These are phyloP conservation scores for Eugenia klotzschiana DNA, from an alignment of 441 rosid species.

Conservation along the genomic window DNA sequence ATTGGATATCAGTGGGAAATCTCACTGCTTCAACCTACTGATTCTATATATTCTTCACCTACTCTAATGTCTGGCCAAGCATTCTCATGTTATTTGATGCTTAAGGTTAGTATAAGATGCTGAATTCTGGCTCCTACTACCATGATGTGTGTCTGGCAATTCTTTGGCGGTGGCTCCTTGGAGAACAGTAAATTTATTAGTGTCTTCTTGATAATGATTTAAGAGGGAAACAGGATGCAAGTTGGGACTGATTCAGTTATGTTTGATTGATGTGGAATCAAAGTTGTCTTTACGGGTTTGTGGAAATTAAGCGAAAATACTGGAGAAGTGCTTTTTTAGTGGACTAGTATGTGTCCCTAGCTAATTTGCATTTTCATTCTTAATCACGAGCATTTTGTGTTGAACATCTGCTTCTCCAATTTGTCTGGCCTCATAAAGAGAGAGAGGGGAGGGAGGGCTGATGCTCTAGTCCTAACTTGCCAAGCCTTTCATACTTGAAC, in stretches of 20 bases:
- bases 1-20: conserved; percentile 78
- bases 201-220: neutral
- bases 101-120: conserved; percentile 45
- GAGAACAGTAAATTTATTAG: neutral
- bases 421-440: neutral
- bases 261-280: neutral
- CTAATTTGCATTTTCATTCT: neutral
- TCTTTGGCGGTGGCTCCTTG: neutral
- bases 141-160: neutral
- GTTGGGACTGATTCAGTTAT: neutral
- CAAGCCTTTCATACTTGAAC: neutral
- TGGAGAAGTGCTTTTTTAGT: neutral
- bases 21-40: conserved; percentile 63
- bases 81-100: conserved; percentile 69
- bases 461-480: neutral
- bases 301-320: neutral
- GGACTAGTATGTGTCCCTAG: neutral
- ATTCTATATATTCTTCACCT: conserved; percentile 47
- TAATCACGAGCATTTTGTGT: neutral
- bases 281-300: neutral
- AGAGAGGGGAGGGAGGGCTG: neutral
- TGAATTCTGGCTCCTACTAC: neutral
- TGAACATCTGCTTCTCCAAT: neutral
- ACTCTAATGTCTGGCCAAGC: conserved; percentile 70
- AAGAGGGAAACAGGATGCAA: neutral